phyloP scores from a whole-genome alignment of 2,329 filamentous ascomycete genomes.

The Dactylellina leptospora region DNA sequence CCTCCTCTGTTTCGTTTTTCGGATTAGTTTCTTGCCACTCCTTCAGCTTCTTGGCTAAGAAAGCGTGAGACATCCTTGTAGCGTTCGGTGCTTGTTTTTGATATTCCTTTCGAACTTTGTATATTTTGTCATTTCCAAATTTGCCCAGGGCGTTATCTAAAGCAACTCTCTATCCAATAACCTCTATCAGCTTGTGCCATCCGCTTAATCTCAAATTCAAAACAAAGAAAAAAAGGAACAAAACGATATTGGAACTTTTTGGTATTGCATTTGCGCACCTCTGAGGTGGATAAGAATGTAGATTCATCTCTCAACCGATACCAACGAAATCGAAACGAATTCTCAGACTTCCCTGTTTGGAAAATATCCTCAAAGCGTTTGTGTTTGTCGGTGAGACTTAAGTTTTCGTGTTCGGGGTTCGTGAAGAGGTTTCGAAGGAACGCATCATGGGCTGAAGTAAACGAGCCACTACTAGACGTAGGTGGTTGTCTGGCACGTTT shows the following conservation, averaged over 20 bases:
- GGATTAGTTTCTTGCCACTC: slow-evolving; percentile 19
- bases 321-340: slow-evolving; percentile 34
- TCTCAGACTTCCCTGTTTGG: slow-evolving; percentile 11
- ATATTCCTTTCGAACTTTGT: slow-evolving; percentile 16
- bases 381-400: neutral
- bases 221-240: no score
- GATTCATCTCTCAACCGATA: slow-evolving; percentile 19
- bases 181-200: no score
- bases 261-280: slow-evolving; percentile 9
- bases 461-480: neutral
- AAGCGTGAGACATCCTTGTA: slow-evolving; percentile 28
- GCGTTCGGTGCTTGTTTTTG: neutral
- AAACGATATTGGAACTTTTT: no score
- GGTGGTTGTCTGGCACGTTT: neutral
- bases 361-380: slow-evolving; percentile 20
- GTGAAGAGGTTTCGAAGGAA: slow-evolving; percentile 33
- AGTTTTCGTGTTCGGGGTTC: neutral
- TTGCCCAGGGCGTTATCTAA: no score
- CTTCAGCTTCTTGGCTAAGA: slow-evolving; percentile 31
- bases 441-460: slow-evolving; percentile 27
- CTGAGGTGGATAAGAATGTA: slow-evolving; percentile 12
- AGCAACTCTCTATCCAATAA: no score
- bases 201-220: no score
- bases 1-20: neutral
- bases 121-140: slow-evolving; percentile 20